Percentiles rank a stretch among this genome's conserved stretches.
phyloP scores from a whole-genome alignment of 176 grass and related monocot species.

The Eragrostis nindensis region DNA sequence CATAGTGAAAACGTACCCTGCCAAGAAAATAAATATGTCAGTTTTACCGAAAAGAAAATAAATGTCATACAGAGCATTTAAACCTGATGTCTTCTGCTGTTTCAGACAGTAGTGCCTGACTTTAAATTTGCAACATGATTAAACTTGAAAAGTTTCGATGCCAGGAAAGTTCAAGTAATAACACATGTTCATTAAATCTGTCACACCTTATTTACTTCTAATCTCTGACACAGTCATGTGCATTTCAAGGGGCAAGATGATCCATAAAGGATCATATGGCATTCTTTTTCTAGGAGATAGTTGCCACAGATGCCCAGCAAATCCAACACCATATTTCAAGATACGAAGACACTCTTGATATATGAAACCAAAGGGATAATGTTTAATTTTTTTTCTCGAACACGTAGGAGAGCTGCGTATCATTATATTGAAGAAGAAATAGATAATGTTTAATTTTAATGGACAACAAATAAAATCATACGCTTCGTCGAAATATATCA shows the following conservation, averaged over 20 bases:
- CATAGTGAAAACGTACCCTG: slow-evolving; percentile 97
- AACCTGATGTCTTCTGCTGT: not conserved
- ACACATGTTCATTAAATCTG: not conserved
- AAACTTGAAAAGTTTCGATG: slow-evolving; percentile 25
- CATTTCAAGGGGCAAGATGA: slow-evolving; percentile 27
- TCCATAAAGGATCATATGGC: not conserved
- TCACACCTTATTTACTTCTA: slow-evolving; percentile 25
- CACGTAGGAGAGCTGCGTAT: no score
- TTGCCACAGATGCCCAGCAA: slow-evolving; percentile 1
- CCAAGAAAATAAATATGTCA: slow-evolving; percentile 28
- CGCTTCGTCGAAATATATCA: not conserved
- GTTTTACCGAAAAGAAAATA: not conserved
- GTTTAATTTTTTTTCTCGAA: no score
- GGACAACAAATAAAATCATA: not conserved
- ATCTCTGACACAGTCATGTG: slow-evolving; percentile 2
- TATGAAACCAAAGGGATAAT: slow-evolving; percentile 5
- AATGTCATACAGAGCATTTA: slow-evolving; percentile 22
- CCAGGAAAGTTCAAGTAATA: slow-evolving; percentile 1
- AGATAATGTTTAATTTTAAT: slow-evolving; percentile 38
- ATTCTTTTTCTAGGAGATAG: slow-evolving; percentile 26
- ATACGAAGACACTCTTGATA: not conserved
- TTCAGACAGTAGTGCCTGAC: not conserved
- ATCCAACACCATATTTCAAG: slow-evolving; percentile 9
- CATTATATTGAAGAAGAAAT: no score
- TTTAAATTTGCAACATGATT: slow-evolving; percentile 16